Percentiles rank a stretch among this genome's conserved stretches.
Evolutionary conservation across 352 stramenopile species (phyloP).

Genomic region (Pythium brassicae): DNA sequence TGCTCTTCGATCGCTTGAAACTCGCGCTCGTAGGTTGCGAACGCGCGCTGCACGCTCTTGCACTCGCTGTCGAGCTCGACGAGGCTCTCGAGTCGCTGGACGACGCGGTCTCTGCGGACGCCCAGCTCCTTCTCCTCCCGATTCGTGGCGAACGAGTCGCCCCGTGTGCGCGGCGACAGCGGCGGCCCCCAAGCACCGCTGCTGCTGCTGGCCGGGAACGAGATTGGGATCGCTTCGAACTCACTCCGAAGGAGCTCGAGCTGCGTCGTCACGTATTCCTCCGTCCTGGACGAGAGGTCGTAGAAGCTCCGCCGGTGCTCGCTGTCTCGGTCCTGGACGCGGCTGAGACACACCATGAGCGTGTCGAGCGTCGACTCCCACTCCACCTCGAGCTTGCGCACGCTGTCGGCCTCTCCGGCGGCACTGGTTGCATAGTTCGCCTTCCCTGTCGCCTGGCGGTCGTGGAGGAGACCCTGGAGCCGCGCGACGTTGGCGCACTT

Average conservation of each 20-base stretch:
- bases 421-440: neutral
- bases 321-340: conserved; percentile 55
- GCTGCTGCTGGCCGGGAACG: conserved; percentile 8
- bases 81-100: conserved; percentile 44
- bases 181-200: no score
- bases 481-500: conserved; percentile 50
- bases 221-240: conserved; percentile 33
- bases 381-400: conserved; percentile 45
- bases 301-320: conserved; percentile 59
- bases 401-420: conserved; percentile 12
- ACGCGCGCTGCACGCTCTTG: conserved; percentile 33
- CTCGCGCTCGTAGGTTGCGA: conserved; percentile 41
- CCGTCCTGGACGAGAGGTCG: conserved; percentile 39
- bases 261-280: conserved; percentile 34
- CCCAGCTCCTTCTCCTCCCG: conserved; percentile 5
- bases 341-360: conserved; percentile 43
- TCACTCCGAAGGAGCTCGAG: conserved; percentile 29
- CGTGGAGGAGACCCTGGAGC: conserved; percentile 37
- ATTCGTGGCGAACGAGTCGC: neutral
- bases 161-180: neutral
- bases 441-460: conserved; percentile 8
- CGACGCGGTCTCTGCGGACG: conserved; percentile 14
- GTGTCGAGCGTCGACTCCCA: conserved; percentile 70
- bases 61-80: conserved; percentile 44
- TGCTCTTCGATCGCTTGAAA: conserved; percentile 30